Conservation (phyloP, 106 monocot genomes). For the Triglochin maritima region DNA sequence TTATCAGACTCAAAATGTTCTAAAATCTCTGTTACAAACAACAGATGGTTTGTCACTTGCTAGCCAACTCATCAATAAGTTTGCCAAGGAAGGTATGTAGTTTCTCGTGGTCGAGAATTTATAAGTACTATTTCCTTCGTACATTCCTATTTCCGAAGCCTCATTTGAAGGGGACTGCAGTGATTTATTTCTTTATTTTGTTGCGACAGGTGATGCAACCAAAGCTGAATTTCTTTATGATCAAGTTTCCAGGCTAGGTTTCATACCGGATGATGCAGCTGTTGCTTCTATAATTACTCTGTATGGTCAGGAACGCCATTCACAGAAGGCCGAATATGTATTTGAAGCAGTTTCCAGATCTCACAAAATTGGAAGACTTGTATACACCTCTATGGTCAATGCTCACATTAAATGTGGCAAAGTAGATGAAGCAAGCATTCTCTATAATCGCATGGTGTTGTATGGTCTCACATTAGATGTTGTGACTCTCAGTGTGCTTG, state of each 20-base stretch:
- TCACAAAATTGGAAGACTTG: constrained; percentile 15
- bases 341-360: constrained; percentile 28
- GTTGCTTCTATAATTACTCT: constrained; percentile 60
- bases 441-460: constrained; percentile 36
- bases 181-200: not conserved
- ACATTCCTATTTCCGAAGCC: not conserved
- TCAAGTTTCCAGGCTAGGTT: constrained; percentile 39
- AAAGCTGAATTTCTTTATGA: constrained; percentile 32
- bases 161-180: too few relatives aligned
- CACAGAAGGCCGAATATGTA: constrained; percentile 39
- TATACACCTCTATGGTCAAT: constrained; percentile 63
- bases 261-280: constrained; percentile 39
- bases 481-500: constrained; percentile 57
- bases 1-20: constrained; percentile 32
- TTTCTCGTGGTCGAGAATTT: not conserved
- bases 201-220: constrained; percentile 42
- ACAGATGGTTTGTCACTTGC: constrained; percentile 35
- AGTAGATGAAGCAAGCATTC: constrained; percentile 39
- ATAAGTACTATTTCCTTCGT: not conserved
- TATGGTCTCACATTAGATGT: constrained; percentile 43
- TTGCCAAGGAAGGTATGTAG: constrained; percentile 66
- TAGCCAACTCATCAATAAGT: constrained; percentile 66
- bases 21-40: constrained; percentile 44
- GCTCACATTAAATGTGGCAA: constrained; percentile 54
- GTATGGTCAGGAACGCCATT: constrained; percentile 37